A percentile compares a stretch with the other conserved stretches of the same genome.
Conservation (phyloP, 495 filamentous ascomycete species). For the Hyaloscypha finlandica region DNA sequence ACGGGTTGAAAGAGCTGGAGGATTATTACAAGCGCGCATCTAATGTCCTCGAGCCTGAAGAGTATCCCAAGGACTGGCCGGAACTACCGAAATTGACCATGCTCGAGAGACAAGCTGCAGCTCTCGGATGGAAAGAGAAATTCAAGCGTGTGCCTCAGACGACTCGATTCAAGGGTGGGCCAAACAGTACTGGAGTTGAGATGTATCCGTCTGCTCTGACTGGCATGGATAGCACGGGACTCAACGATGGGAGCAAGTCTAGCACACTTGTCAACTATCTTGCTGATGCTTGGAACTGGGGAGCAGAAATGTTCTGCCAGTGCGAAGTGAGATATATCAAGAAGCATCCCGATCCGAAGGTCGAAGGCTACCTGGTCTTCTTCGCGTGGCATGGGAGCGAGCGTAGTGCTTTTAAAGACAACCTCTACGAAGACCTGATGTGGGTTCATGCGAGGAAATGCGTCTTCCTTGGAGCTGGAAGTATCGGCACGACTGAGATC, state of each 20-base stretch:
- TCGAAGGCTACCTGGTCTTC: constrained; percentile 60
- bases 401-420: constrained; percentile 55
- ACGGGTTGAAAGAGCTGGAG: constrained; percentile 38
- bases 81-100: constrained; percentile 55
- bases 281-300: constrained; percentile 76
- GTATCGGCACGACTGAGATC: constrained; percentile 66
- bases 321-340: constrained; percentile 69
- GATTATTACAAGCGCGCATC: constrained; percentile 59
- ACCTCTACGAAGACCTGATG: constrained; percentile 63
- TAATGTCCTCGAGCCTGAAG: constrained; percentile 57
- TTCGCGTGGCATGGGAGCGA: constrained; percentile 67
- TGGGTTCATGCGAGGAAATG: constrained; percentile 66
- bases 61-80: constrained; percentile 59
- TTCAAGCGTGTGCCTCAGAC: constrained; percentile 62
- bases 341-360: constrained; percentile 42
- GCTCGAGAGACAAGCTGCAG: constrained; percentile 56
- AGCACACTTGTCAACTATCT: constrained; percentile 67
- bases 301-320: constrained; percentile 72
- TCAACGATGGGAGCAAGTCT: constrained; percentile 70
- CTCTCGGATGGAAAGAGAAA: constrained; percentile 50
- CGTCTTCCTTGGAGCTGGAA: constrained; percentile 62
- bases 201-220: constrained; percentile 61
- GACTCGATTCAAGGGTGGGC: constrained; percentile 59
- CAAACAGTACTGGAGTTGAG: constrained; percentile 61
- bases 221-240: constrained; percentile 62